A percentile compares a stretch with the other conserved stretches of the same genome.
These are phyloP conservation scores for Annulohypoxylon nitens DNA, from an alignment of 495 filamentous ascomycete genomes.

Conservation along the genomic window DNA sequence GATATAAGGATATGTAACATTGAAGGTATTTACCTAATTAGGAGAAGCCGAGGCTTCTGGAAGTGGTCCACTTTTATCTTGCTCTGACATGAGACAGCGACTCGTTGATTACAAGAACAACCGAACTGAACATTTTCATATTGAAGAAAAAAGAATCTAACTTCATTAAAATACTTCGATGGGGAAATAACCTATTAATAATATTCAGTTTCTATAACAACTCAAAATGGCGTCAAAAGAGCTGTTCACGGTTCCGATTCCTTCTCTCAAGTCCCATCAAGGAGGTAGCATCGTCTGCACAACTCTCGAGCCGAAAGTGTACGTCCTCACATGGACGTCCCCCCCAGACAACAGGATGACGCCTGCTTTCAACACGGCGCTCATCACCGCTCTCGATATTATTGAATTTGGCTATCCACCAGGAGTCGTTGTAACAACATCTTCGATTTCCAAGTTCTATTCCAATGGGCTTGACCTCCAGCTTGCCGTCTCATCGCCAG, in stretches of 20 bases:
- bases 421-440: slow-evolving; percentile 81
- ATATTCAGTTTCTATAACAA: not conserved
- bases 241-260: slow-evolving; percentile 61
- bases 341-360: slow-evolving; percentile 83
- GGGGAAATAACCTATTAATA: not conserved
- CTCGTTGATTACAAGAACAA: too few relatives aligned
- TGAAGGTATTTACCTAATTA: not conserved
- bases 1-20: not conserved
- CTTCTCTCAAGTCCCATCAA: slow-evolving; percentile 43
- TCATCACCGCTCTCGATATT: slow-evolving; percentile 77
- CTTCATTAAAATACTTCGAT: not conserved
- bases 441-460: slow-evolving; percentile 81
- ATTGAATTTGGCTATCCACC: slow-evolving; percentile 73
- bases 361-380: slow-evolving; percentile 71
- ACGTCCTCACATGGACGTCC: slow-evolving; percentile 78
- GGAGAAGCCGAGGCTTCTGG: slow-evolving; percentile 33
- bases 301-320: slow-evolving; percentile 68
- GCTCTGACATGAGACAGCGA: too few relatives aligned
- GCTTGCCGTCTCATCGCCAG: slow-evolving; percentile 61
- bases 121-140: not conserved
- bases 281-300: slow-evolving; percentile 62
- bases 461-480: slow-evolving; percentile 82
- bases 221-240: slow-evolving; percentile 35
- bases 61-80: too few relatives aligned
- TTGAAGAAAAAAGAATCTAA: not conserved